Evolutionary conservation across 257 asterid species (phyloP).

Genomic region (Primulina eburnea): DNA sequence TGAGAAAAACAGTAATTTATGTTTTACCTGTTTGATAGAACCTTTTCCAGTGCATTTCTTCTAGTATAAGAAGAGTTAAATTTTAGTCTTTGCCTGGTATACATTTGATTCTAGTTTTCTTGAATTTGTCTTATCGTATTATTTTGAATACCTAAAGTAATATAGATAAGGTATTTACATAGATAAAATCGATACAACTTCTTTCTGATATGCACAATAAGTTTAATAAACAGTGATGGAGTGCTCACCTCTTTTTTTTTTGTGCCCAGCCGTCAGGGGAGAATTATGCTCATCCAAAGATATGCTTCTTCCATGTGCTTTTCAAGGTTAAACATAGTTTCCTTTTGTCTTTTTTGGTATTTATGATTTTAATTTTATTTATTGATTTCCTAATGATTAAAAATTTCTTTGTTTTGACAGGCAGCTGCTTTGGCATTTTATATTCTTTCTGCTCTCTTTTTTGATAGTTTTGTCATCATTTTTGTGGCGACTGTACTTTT

Average conservation of each 20-base stretch:
- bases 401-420: slow-evolving; percentile 39
- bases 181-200: neutral
- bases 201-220: neutral
- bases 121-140: no score
- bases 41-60: neutral
- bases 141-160: neutral
- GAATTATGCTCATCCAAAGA: slow-evolving; percentile 81
- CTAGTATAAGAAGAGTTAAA: neutral
- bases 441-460: slow-evolving; percentile 83
- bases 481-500: slow-evolving; percentile 89
- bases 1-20: neutral
- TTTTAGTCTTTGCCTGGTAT: no score
- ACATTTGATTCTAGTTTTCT: no score
- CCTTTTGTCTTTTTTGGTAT: slow-evolving; percentile 7
- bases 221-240: slow-evolving; percentile 6
- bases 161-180: neutral
- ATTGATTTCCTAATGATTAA: slow-evolving; percentile 18
- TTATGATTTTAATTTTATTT: slow-evolving; percentile 3
- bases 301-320: slow-evolving; percentile 90
- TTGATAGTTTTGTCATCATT: slow-evolving; percentile 83
- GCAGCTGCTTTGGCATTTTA: slow-evolving; percentile 93
- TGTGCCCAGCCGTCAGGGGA: slow-evolving; percentile 74
- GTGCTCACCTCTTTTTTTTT: slow-evolving; percentile 17
- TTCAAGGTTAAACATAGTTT: slow-evolving; percentile 60
- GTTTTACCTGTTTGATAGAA: neutral